phyloP scores from a whole-genome alignment of 164 flowering plant genomes.

The Vitis labrusca region DNA sequence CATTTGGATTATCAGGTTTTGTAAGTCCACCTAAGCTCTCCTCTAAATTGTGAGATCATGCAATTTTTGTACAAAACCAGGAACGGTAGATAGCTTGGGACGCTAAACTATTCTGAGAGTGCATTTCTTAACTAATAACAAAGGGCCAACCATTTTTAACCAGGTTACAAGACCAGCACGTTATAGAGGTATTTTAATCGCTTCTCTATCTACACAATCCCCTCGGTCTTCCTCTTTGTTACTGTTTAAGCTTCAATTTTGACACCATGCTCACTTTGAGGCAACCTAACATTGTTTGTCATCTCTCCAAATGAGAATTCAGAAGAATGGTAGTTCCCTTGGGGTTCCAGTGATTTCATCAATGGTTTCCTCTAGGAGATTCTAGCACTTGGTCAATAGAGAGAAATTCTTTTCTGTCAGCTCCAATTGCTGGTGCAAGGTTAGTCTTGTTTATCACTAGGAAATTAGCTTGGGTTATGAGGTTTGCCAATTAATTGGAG shows the following conservation, averaged over 20 bases:
- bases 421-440: too few relatives aligned
- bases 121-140: constrained; percentile 20
- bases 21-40: constrained; percentile 67
- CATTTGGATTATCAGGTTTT: constrained; percentile 69
- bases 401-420: too few relatives aligned
- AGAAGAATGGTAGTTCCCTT: constrained; percentile 33
- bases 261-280: constrained; percentile 29
- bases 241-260: constrained; percentile 28
- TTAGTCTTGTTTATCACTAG: too few relatives aligned
- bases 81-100: constrained; percentile 30
- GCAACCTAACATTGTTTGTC: constrained; percentile 29
- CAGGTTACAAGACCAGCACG: constrained; percentile 32
- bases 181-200: constrained; percentile 17
- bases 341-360: too few relatives aligned
- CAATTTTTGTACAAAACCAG: constrained; percentile 37
- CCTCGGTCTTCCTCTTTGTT: constrained; percentile 16
- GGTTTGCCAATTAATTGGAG: too few relatives aligned
- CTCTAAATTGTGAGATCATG: constrained; percentile 31
- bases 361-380: too few relatives aligned
- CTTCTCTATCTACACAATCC: constrained; percentile 10
- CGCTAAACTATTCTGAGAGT: constrained; percentile 21
- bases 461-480: too few relatives aligned
- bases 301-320: constrained; percentile 47
- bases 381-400: too few relatives aligned
- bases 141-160: constrained; percentile 37